Base-by-base conservation (phyloP, 2,329 filamentous ascomycete genomes). In the Nakataea oryzae region DNA sequence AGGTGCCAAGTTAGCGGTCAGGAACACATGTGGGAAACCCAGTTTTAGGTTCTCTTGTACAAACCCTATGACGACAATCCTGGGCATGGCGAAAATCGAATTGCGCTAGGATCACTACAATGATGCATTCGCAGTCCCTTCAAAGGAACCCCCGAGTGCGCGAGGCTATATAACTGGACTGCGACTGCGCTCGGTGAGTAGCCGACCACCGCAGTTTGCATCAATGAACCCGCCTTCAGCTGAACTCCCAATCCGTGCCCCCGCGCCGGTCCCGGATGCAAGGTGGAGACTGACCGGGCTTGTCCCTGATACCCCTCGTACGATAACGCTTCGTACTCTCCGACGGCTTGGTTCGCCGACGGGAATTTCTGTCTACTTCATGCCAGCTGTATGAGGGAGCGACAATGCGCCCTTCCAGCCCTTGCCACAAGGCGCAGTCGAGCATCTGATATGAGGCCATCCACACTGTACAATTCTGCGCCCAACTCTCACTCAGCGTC, bases 31-130 rank as follows among this genome's bases (percentile, higher is more conserved):
- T 11, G 34, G 9, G 8, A 6, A 24, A 13, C 21, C 21, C 21
- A 50, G 6, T 2, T 6, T 28, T 9, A 21, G 41, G 21, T 50
- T 50, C 17, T 50, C 34, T n/a, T 28, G 28, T 5, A 56, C 71
- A 67, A 63, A 75, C 74, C 74, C 74, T 32, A 76, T 64, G 24
- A 76, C 74, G 14, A 76, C 74, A 60, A 76, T 75, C 59, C 68
- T 70, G 7, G 71, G 67, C 73, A 74, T 74, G 41, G 41, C 6
- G 21, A 8, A 47, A n/a, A 9, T 50, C 41, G 41, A 50, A n/a
- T 50, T 50, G 41, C 11, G 41, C 41, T 50, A n/a, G n/a, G 21
- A n/a, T n/a, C 41, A 21, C n/a, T 12, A 8, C 9, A 21, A 9
- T 7, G 41, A n/a, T 50, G 21, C 21, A n/a, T n/a, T 9, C 41